Percentiles rank a stretch among this genome's conserved stretches.
These are phyloP conservation scores for Populus hybrid DNA, from an alignment of 441 rosid genomes.

Conservation along the genomic window DNA sequence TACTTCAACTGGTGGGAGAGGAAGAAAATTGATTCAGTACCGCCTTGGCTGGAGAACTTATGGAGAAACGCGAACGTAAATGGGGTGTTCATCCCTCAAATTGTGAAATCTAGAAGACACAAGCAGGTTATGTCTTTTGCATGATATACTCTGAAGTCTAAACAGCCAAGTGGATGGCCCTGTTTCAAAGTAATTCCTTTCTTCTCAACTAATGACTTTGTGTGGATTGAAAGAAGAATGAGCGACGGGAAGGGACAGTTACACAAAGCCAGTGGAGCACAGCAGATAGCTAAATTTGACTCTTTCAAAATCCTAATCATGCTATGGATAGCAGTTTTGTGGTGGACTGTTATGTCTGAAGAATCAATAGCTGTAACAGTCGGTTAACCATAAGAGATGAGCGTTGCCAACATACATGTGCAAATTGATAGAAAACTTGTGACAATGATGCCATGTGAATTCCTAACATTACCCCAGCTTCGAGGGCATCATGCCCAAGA, in stretches of 20 bases:
- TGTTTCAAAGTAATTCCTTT: neutral
- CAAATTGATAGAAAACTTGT: neutral
- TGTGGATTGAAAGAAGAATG: constrained; percentile 21
- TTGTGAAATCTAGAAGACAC: constrained; percentile 22
- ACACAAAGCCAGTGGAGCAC: constrained; percentile 3
- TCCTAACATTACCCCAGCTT: neutral
- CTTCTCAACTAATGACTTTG: neutral
- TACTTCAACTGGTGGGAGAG: constrained; percentile 32
- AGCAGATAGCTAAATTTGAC: neutral
- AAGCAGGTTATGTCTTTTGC: constrained; percentile 13
- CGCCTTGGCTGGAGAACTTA: constrained; percentile 36
- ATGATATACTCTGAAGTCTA: neutral
- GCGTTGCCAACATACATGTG: neutral
- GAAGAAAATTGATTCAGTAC: constrained; percentile 22
- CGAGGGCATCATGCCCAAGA: neutral
- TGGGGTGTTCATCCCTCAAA: constrained; percentile 51
- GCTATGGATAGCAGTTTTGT: neutral
- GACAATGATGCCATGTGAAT: neutral
- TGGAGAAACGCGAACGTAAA: constrained; percentile 45
- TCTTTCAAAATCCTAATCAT: neutral
- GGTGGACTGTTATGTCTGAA: neutral
- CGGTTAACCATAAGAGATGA: neutral
- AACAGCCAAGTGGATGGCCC: neutral
- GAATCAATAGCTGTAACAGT: neutral
- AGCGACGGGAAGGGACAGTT: constrained; percentile 13